Base-by-base conservation (phyloP, 2,329 filamentous ascomycete genomes). In the Aspergillus fumigatus region DNA sequence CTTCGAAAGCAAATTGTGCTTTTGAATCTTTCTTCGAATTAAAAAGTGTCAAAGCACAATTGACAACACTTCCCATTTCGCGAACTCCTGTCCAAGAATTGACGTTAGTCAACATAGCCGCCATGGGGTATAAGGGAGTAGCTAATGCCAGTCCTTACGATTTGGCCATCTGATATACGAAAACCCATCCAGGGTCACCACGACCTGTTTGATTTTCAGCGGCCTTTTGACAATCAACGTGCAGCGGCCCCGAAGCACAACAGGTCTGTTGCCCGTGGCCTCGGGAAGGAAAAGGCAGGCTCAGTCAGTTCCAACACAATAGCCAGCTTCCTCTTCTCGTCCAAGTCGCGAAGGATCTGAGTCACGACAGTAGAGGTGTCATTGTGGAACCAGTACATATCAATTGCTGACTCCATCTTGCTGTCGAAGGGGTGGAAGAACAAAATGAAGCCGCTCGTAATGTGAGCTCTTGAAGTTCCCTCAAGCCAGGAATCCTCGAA, bases 271-370 rank as follows among this genome's bases (percentile, higher is more conserved):
- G 17, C 41, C 10, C 8, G 57, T 53, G 11, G 49, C 53, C 7
- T 54, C 55, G 25, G 59, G 59, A 6, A 59, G 54, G 43, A 61
- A 61, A 61, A 35, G 11, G 59, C 59, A 2, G 59, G 59, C 26
- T 61, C 59, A 14, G 57, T 57, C 23, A 57, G 38, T 4, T 48
- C 53, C 5, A 61, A 35, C 2, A 53, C 55, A 35, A 61, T 50
- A 11, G 38, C 52, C 25, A 53, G 29, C 23, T 57, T 55, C 32
- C 3, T 32, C 21, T 21, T 23, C 41, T 21, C 8, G 41, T 45
- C 41, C 10, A 17, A 8, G 14, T 45, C 41, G 19, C 41, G 41
- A 23, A 45, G 41, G 5, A 19, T 23, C n/a, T 23, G 14, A 23
- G n/a, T 23, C 17, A 8, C 19, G 41, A 45, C n/a, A 23, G n/a